A percentile compares a stretch with the other conserved stretches of the same genome.
phyloP scores from a whole-genome alignment of 805 yeast species.

The Nakazawaea laoshanensis region DNA sequence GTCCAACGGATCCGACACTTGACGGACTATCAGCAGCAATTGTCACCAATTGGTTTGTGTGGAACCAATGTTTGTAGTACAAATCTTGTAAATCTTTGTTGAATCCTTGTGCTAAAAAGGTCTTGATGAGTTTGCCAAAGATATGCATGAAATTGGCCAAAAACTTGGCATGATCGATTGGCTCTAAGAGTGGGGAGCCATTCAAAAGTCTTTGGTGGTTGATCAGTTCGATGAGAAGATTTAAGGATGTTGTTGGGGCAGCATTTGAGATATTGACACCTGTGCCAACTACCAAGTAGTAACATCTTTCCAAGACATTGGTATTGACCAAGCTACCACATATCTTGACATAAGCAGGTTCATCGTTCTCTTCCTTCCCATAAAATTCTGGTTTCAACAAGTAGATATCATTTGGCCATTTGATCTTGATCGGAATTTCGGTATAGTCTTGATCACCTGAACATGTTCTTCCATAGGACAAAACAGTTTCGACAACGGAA shows the following conservation, averaged over 20 bases:
- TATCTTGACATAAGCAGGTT: slow-evolving; percentile 64
- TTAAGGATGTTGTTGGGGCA: slow-evolving; percentile 91
- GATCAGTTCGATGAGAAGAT: slow-evolving; percentile 53
- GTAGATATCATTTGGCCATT: slow-evolving; percentile 97
- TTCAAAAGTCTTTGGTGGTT: slow-evolving; percentile 39
- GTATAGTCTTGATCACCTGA: slow-evolving; percentile 34
- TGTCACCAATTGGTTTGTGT: slow-evolving; percentile 63
- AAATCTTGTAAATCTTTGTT: slow-evolving; percentile 48
- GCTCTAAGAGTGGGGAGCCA: slow-evolving; percentile 24
- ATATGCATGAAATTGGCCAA: slow-evolving; percentile 61
- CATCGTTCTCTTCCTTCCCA: slow-evolving; percentile 27
- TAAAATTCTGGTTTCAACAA: slow-evolving; percentile 58
- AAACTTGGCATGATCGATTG: slow-evolving; percentile 34
- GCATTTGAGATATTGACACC: slow-evolving; percentile 79
- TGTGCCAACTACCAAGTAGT: slow-evolving; percentile 70
- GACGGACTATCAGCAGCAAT: slow-evolving; percentile 41
- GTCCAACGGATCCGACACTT: slow-evolving; percentile 18
- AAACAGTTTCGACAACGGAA: slow-evolving; percentile 74
- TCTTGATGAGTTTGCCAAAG: slow-evolving; percentile 53
- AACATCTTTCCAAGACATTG: slow-evolving; percentile 49
- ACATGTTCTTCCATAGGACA: slow-evolving; percentile 35
- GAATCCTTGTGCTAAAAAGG: slow-evolving; percentile 61
- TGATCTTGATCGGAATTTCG: slow-evolving; percentile 70
- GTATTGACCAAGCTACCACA: slow-evolving; percentile 84
- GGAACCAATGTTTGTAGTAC: slow-evolving; percentile 86